phyloP scores from a whole-genome alignment of 306 rosid genomes.

The Vicia faba region DNA sequence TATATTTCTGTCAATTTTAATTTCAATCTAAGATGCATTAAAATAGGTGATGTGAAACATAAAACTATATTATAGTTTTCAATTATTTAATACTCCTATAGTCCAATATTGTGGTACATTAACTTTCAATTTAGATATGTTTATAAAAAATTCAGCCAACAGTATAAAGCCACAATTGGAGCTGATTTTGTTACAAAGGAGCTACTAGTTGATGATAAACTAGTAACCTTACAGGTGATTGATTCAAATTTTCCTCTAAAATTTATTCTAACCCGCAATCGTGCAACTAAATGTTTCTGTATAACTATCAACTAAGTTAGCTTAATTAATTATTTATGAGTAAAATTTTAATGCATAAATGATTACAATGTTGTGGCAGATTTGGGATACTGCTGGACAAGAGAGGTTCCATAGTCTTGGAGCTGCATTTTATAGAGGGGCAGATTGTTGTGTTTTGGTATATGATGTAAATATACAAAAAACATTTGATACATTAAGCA shows the following conservation, averaged over 20 bases:
- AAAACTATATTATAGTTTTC: not conserved
- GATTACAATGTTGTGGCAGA: slow-evolving; percentile 46
- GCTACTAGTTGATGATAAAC: slow-evolving; percentile 67
- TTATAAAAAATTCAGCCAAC: slow-evolving; percentile 67
- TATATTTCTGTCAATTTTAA: not conserved
- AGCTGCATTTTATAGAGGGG: slow-evolving; percentile 84
- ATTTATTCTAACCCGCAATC: too few species aligned
- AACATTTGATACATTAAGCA: slow-evolving; percentile 74
- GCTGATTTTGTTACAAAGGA: slow-evolving; percentile 99
- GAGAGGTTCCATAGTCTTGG: slow-evolving; percentile 91
- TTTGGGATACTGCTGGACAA: slow-evolving; percentile 99
- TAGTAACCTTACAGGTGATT: slow-evolving; percentile 82
- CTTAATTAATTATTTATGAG: not conserved
- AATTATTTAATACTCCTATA: not conserved
- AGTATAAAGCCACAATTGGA: slow-evolving; percentile 88
- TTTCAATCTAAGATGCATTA: not conserved
- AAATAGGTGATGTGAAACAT: not conserved
- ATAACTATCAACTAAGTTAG: too few species aligned
- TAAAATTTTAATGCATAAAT: not conserved
- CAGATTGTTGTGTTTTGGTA: slow-evolving; percentile 92
- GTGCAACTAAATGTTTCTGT: too few species aligned
- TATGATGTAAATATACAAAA: slow-evolving; percentile 69
- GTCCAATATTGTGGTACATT: slow-evolving; percentile 38
- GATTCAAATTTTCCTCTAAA: not conserved
- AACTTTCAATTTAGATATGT: slow-evolving; percentile 66